Percentiles rank a stretch among this genome's conserved stretches.
Evolutionary conservation across 1,284 basidiomycete species (phyloP).

Genomic region (Caloboletus firmus): DNA sequence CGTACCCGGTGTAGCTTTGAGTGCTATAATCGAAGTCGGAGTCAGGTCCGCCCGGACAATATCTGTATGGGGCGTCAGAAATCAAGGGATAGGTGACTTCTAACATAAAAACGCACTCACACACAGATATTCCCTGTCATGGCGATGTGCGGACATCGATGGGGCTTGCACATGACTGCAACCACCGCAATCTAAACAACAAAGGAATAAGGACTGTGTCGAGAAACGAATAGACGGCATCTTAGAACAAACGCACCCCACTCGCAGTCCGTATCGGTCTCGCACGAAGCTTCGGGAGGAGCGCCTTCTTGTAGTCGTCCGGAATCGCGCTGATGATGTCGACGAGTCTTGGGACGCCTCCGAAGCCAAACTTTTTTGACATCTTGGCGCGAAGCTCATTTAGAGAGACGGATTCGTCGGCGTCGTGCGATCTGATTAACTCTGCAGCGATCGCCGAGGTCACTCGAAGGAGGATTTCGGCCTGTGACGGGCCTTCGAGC

Average conservation of each 20-base stretch:
- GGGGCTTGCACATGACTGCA: constrained; percentile 99
- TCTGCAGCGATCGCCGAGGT: constrained; percentile 95
- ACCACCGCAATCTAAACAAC: constrained; percentile 87
- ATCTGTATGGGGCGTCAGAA: constrained; percentile 49
- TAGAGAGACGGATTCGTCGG: constrained; percentile 75
- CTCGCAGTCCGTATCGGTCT: constrained; percentile 97
- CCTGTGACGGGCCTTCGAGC: constrained; percentile 73
- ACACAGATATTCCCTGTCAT: constrained; percentile 99
- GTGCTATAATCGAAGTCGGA: constrained; percentile 99
- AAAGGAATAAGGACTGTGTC: constrained; percentile 6
- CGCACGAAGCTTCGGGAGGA: constrained; percentile 90
- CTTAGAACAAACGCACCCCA: constrained; percentile 61
- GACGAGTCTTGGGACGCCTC: constrained; percentile 88
- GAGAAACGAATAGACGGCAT: background rate
- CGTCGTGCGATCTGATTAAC: constrained; percentile 87
- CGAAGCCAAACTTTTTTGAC: constrained; percentile 87
- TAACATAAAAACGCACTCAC: constrained; percentile 43
- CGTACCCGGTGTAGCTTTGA: constrained; percentile 96
- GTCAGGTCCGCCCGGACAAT: constrained; percentile 98
- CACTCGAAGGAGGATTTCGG: constrained; percentile 87
- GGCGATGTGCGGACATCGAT: constrained; percentile 98
- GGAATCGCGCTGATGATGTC: constrained; percentile 99
- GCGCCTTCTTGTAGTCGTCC: constrained; percentile 91
- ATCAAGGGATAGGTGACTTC: background rate
- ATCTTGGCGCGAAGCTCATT: constrained; percentile 86